Evolutionary conservation across 768 basidiomycete species (phyloP).

Genomic region (Asterophora parasitica): DNA sequence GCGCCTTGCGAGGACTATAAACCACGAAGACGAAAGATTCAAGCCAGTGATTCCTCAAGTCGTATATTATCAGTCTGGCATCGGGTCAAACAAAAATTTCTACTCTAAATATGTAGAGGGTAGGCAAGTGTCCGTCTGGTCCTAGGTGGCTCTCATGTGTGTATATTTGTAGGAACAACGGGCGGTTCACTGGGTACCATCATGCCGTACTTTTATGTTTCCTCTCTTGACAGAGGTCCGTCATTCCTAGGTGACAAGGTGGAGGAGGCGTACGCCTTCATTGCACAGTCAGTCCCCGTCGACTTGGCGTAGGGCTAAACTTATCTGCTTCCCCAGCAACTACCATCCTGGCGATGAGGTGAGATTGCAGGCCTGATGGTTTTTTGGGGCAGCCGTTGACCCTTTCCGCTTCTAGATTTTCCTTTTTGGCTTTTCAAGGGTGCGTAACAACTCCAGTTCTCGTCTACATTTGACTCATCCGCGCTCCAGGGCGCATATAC

Average conservation of each 20-base stretch:
- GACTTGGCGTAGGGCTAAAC: not conserved
- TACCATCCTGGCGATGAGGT: constrained; percentile 72
- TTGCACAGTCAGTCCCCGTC: constrained; percentile 58
- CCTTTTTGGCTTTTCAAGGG: constrained; percentile 74
- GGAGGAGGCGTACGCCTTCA: constrained; percentile 76
- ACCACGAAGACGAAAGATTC: constrained; percentile 42
- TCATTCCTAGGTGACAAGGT: constrained; percentile 55
- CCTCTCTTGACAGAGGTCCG: not conserved
- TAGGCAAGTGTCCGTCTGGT: constrained; percentile 16
- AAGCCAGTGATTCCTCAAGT: constrained; percentile 49
- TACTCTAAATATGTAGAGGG: constrained; percentile 62
- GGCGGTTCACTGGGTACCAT: constrained; percentile 55
- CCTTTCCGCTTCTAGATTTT: constrained; percentile 46
- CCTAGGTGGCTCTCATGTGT: not conserved
- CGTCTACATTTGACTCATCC: constrained; percentile 1
- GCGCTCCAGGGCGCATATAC: constrained; percentile 65
- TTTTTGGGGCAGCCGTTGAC: too few relatives aligned
- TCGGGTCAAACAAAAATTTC: constrained; percentile 52
- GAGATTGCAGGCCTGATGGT: not conserved
- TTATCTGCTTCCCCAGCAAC: constrained; percentile 40
- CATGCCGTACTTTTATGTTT: not conserved
- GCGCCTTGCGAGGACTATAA: constrained; percentile 51
- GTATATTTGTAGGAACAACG: constrained; percentile 46
- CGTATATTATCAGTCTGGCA: constrained; percentile 61
- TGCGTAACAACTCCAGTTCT: constrained; percentile 17